These are phyloP conservation scores for Rubroboletus satanas DNA, from an alignment of 768 basidiomycete species.

Conservation along the genomic window DNA sequence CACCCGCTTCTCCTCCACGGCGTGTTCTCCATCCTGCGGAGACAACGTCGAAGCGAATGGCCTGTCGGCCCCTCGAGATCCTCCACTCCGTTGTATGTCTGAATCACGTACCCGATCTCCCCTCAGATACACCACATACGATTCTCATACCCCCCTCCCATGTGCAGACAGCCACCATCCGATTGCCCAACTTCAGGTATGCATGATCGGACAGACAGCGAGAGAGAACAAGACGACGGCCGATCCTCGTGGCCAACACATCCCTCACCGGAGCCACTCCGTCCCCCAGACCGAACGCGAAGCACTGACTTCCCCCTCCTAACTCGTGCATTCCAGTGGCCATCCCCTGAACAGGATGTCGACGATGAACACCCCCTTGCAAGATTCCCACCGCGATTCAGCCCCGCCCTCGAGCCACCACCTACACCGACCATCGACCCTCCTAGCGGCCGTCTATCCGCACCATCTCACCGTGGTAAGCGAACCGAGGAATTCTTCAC, in stretches of 20 bases:
- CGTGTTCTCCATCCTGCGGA: constrained; percentile 2
- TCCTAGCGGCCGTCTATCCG: constrained; percentile 3
- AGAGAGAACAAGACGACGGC: constrained; percentile 44
- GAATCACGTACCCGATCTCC: constrained; percentile 18
- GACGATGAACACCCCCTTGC: constrained; percentile 3
- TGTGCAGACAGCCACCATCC: constrained; percentile 24
- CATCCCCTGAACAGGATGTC: constrained; percentile 15
- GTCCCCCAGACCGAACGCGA: constrained; percentile 11
- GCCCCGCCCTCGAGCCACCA: constrained; percentile 10
- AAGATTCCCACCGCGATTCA: constrained; percentile 10
- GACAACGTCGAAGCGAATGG: constrained; percentile 22
- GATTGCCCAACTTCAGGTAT: constrained; percentile 10
- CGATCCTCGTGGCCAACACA: constrained; percentile 35
- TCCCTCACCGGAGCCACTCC: constrained; percentile 7
- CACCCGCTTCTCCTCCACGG: constrained; percentile 10
- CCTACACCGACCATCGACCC: constrained; percentile 15
- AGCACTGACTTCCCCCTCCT: constrained; percentile 19
- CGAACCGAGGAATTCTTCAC: not conserved
- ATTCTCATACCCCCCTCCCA: constrained; percentile 23
- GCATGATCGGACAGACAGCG: constrained; percentile 34
- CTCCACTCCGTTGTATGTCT: constrained; percentile 14
- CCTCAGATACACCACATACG: constrained; percentile 7
- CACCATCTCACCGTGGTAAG: constrained; percentile 21
- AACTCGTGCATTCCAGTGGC: constrained; percentile 25
- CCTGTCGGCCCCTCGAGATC: constrained; percentile 15